These are phyloP conservation scores for Plasmodium ovale DNA, from an alignment of 169 alveolate species.

Conservation along the genomic window DNA sequence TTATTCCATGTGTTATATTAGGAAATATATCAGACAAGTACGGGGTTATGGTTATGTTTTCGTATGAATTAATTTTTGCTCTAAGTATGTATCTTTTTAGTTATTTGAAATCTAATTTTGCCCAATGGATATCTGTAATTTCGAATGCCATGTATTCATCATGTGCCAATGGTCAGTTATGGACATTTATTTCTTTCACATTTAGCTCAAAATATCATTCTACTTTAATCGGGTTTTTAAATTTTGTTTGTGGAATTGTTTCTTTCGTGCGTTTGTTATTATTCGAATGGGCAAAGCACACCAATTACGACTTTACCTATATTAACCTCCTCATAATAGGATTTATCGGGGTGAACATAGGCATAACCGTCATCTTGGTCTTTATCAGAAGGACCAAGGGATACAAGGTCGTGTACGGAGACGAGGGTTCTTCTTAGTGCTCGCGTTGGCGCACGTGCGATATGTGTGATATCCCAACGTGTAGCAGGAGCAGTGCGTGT, in stretches of 20 bases:
- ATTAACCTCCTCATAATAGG: slow-evolving; percentile 40
- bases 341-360: slow-evolving; percentile 20
- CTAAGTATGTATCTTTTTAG: slow-evolving; percentile 43
- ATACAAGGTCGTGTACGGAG: slow-evolving; percentile 41
- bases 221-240: slow-evolving; percentile 77
- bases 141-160: slow-evolving; percentile 74
- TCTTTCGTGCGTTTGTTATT: slow-evolving; percentile 53
- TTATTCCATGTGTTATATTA: slow-evolving; percentile 72
- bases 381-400: slow-evolving; percentile 34
- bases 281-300: slow-evolving; percentile 61
- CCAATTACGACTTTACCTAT: slow-evolving; percentile 66
- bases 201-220: slow-evolving; percentile 80
- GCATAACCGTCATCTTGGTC: not conserved
- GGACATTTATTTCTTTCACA: slow-evolving; percentile 78
- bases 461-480: not conserved
- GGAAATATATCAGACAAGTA: slow-evolving; percentile 74
- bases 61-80: slow-evolving; percentile 75
- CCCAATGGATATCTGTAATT: slow-evolving; percentile 74
- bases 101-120: slow-evolving; percentile 14
- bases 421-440: not conserved
- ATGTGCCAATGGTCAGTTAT: slow-evolving; percentile 77
- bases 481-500: not conserved
- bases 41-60: slow-evolving; percentile 77
- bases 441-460: not conserved
- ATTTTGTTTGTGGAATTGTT: slow-evolving; percentile 73